Evolutionary conservation across 257 asterid species (phyloP).

Genomic region (Parsonsia alboflavescens): DNA sequence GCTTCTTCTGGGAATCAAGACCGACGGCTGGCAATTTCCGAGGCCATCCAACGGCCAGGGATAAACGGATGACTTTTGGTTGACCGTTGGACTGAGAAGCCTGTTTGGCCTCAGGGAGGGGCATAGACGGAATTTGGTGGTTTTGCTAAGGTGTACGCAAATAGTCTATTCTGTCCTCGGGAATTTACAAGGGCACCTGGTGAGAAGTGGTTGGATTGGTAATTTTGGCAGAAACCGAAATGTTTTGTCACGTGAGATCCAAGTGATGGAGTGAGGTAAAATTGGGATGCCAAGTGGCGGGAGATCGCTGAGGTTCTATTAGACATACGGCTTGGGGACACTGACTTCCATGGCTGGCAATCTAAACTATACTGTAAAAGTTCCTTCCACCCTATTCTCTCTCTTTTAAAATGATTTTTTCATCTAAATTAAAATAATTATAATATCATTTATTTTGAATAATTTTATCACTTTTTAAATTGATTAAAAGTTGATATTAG

Average conservation of each 20-base stretch:
- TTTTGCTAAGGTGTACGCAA: background rate
- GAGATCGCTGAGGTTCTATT: background rate
- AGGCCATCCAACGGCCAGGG: conserved; percentile 26
- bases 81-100: background rate
- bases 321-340: background rate
- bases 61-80: background rate
- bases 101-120: background rate
- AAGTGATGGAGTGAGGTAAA: background rate
- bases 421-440: too few species aligned
- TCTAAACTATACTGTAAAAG: background rate
- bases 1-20: conserved; percentile 20
- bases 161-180: background rate
- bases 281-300: background rate
- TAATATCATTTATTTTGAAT: too few species aligned
- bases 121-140: too few species aligned
- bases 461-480: too few species aligned
- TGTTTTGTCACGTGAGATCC: background rate
- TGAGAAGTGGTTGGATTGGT: background rate
- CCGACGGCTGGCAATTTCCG: conserved; percentile 25
- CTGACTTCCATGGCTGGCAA: background rate
- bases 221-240: background rate
- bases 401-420: too few species aligned
- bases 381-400: too few species aligned
- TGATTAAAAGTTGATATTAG: too few species aligned
- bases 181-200: background rate